A percentile compares a stretch with the other conserved stretches of the same genome.
phyloP scores from a whole-genome alignment of 2,329 filamentous ascomycete species.

The Parastagonospora nodorum region DNA sequence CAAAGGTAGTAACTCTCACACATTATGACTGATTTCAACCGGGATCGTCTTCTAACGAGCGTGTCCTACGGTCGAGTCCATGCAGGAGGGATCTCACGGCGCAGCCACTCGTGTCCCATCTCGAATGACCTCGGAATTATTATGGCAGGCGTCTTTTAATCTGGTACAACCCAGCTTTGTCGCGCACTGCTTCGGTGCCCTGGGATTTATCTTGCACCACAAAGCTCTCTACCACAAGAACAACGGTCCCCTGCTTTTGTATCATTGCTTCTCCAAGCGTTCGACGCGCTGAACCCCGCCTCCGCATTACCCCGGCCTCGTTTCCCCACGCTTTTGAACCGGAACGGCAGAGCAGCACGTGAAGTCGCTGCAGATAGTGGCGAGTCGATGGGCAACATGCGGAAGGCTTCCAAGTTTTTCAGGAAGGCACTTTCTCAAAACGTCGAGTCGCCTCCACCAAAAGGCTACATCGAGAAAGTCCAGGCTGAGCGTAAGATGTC shows the following conservation, averaged over 20 bases:
- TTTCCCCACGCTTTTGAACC: constrained; percentile 7
- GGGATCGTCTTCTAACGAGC: constrained; percentile 10
- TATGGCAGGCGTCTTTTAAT: constrained; percentile 16
- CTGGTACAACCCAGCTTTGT: constrained; percentile 13
- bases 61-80: constrained; percentile 11
- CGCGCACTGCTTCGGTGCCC: neutral
- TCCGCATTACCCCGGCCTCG: constrained; percentile 1
- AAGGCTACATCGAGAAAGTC: constrained; percentile 20
- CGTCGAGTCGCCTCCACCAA: constrained; percentile 26
- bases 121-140: constrained; percentile 9
- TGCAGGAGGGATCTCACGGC: constrained; percentile 10
- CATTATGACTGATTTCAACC: constrained; percentile 15
- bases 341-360: neutral
- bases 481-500: constrained; percentile 30
- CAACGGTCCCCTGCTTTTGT: neutral
- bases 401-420: constrained; percentile 31
- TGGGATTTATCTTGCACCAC: neutral
- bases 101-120: constrained; percentile 15
- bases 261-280: constrained; percentile 1
- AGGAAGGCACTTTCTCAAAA: constrained; percentile 35
- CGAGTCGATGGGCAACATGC: constrained; percentile 18
- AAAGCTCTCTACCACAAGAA: neutral
- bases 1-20: constrained; percentile 20
- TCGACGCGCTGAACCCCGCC: neutral
- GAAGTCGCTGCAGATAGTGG: constrained; percentile 1